Base-by-base conservation (phyloP, 2,329 filamentous ascomycete genomes). In the Escovopsis weberi region DNA sequence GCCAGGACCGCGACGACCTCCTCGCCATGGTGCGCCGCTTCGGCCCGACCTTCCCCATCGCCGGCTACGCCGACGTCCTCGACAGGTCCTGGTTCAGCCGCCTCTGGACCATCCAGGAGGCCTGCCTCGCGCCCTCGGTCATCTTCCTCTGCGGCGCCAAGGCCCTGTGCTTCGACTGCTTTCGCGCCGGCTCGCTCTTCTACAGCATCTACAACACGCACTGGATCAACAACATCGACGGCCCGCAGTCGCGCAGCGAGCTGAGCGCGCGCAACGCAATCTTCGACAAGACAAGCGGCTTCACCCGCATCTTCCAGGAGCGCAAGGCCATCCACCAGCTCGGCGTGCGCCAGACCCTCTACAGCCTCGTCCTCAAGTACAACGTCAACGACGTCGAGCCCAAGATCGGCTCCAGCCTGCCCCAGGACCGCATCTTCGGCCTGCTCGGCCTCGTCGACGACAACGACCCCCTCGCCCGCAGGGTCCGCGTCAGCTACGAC, bases 41-140 rank as follows among this genome's bases (percentile, higher is more conserved):
- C 30, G 52, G 53, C 2, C 28, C 47, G 1, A 30, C 15, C 3
- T 60, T 52, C 34, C 58, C 58, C 3, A 34, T 59, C 1, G 42
- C 48, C 3, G 55, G 53, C 6, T 45, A 52, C n/a, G 39, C 45
- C 1, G 57, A 58, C 26, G 46, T 60, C 2, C 47, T 61, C 26
- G 42, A 48, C 11, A 50, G 57, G 4, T 7, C 43, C 1, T 62
- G 59, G 59, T 55, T 57, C 43, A 48, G 42, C 19, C 58, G 60
- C 5, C 45, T 62, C 1, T 63, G 60, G 60, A 54, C 51, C 3
- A 56, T 62, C 6, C 59, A 61, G 46, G 60, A 62, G 37, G 52
- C 52, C 2, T 55, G 52, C 2, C 46, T 62, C 3, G 51, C 56
- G 3, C 45, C 50, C 0, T 26, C 33, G 1, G 49, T 54, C 1